Percentiles rank a stretch among this genome's conserved stretches.
Conservation (phyloP, 768 basidiomycete genomes). For the Agaricus blazei region DNA sequence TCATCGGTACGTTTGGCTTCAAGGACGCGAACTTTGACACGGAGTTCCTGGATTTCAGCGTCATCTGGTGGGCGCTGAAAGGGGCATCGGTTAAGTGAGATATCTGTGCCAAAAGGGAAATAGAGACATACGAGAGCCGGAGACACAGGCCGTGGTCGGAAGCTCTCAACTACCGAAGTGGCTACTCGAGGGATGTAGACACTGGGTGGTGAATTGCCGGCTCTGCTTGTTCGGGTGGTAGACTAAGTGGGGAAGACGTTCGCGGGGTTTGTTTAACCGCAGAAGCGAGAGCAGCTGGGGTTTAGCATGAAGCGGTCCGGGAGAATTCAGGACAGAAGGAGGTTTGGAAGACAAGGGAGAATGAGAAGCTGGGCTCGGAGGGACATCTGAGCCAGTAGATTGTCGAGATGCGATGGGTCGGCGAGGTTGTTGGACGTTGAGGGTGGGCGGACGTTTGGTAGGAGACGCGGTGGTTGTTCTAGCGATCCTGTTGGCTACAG, state of each 20-base stretch:
- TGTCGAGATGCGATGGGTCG: constrained; percentile 42
- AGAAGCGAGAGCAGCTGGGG: too few species aligned
- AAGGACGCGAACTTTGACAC: constrained; percentile 76
- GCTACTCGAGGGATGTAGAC: constrained; percentile 14
- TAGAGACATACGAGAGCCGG: constrained; percentile 19
- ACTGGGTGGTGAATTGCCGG: constrained; percentile 17
- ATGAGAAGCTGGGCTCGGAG: constrained; percentile 20
- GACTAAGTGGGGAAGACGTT: constrained; percentile 33
- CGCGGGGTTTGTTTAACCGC: constrained; percentile 14
- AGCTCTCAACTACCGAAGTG: constrained; percentile 13
- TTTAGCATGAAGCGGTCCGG: too few species aligned
- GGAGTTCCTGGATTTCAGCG: constrained; percentile 71
- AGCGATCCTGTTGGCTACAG: constrained; percentile 2
- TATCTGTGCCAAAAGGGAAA: background rate
- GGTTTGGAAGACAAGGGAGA: constrained; percentile 21
- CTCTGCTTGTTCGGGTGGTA: constrained; percentile 24
- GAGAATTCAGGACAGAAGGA: constrained; percentile 12
- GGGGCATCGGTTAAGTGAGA: background rate
- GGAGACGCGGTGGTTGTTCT: constrained; percentile 40
- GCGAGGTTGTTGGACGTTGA: constrained; percentile 40
- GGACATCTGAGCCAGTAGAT: constrained; percentile 31
- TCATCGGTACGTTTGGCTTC: constrained; percentile 89
- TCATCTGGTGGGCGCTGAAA: constrained; percentile 38
- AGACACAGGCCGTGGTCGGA: constrained; percentile 18
- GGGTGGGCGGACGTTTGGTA: constrained; percentile 45